Conservation (phyloP, 2,329 filamentous ascomycete genomes). For the Arthrobotrys megalospora region DNA sequence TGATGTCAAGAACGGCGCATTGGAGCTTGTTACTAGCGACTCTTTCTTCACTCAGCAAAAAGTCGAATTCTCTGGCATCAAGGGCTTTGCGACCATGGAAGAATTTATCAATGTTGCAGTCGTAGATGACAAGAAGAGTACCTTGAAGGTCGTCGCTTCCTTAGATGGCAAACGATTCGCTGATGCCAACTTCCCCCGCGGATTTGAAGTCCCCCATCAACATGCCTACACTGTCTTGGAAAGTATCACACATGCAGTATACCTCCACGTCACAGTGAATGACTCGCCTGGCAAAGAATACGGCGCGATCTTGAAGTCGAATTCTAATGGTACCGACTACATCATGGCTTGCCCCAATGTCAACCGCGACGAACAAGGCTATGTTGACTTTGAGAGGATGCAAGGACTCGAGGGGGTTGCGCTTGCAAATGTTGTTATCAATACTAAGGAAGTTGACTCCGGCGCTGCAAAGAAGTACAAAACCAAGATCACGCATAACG, state of each 20-base stretch:
- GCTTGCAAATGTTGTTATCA: conserved; percentile 87
- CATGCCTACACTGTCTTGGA: conserved; percentile 93
- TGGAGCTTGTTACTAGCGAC: conserved; percentile 81
- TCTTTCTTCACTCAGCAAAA: conserved; percentile 79
- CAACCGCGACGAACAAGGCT: conserved; percentile 82
- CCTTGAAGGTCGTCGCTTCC: conserved; percentile 83
- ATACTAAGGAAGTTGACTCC: conserved; percentile 76
- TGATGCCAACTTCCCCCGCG: conserved; percentile 85
- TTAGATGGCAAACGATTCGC: conserved; percentile 88
- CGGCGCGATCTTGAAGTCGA: conserved; percentile 95
- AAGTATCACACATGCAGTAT: conserved; percentile 93
- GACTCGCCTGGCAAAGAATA: conserved; percentile 77
- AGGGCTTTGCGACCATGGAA: conserved; percentile 92
- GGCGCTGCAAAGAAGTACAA: conserved; percentile 83
- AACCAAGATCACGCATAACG: conserved; percentile 95
- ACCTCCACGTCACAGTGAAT: conserved; percentile 90
- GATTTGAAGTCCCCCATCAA: conserved; percentile 83
- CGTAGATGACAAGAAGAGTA: conserved; percentile 76
- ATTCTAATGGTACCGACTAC: conserved; percentile 97
- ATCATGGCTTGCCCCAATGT: conserved; percentile 85
- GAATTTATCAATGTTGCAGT: conserved; percentile 95
- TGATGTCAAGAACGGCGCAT: conserved; percentile 74
- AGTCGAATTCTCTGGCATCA: conserved; percentile 78
- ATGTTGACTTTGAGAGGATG: conserved; percentile 97
- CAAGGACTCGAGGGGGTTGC: conserved; percentile 90